Evolutionary conservation across 177 flowering plant genomes (phyloP), one percentile per base, ranked within the genome.

Genomic region (Tripterygium wilfordii): DNA sequence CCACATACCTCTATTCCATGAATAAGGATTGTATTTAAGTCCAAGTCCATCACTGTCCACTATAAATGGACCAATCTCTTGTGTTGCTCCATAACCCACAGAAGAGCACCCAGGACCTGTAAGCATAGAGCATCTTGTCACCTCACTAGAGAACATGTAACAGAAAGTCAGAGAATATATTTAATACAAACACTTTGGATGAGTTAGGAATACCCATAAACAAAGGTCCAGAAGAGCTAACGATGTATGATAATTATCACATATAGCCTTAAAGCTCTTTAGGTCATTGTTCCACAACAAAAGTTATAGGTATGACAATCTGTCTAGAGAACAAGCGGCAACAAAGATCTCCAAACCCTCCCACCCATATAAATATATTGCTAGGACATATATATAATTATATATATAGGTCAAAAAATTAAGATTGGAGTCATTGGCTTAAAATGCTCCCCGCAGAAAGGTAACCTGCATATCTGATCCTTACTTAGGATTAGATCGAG

Each of bases 51-150:
- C 56, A 20, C 54, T 66, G 63, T 83, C 86, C 55, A 91, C 85
- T 41, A 88, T 44, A 54, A 91, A 85, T 50, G 96, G 98, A 50
- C 98, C 98, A 66, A 91, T 85, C 70, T 91, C 98, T 66, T 91
- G 95, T 43, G 96, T 91, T 63, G 98, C 98, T 63, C 98, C 98
- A 74, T 91, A 91, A 51, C 98, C 98, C 63, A 91, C 98, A 54
- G 98, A 91, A 45, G 98, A 91, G 68, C 98, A 91, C 47, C 98
- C 98, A 42, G 98, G 98, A 64, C 98, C 98, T 91, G 74, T n/a
- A 40, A 69, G 64, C 49, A 67, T 32, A 30, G 29, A 54, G 26
- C 35, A 38, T n/a, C 55, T 42, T 63, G 71, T 70, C 65, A 68
- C 64, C 71, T 57, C 29, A 49, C 17, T 27, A 42, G 51, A 58